Base-by-base conservation (phyloP, 768 basidiomycete species). In the Russula vinacea region DNA sequence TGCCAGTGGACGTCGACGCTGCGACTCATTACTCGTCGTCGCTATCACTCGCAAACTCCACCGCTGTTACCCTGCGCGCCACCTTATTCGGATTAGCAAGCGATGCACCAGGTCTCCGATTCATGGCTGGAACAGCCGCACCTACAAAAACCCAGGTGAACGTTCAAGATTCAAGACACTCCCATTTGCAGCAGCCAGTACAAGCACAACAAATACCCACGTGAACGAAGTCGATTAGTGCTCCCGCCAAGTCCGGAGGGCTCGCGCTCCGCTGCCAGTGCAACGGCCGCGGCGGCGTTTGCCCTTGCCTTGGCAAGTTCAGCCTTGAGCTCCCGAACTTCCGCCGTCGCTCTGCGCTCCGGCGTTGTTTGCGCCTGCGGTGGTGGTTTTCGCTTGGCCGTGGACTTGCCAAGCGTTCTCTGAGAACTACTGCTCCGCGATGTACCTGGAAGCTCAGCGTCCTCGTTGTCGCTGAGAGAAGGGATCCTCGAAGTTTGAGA, bases 11-110 rank as follows among this genome's bases (percentile, higher is more conserved):
- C 35, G 35, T 8, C 10, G 35, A 35, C 10, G 10, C 35, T 7
- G 8, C 33, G 19, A 45, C 33, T 13, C 42, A 3, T 39, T 45
- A 64, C 53, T 26, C 26, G 29, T 50, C 63, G 2, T 65, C 64
- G 32, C 58, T 60, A 37, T 65, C 64, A 37, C 64, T 65, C 17
- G 64, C 58, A 44, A 65, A 65, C 19, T 65, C 64, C 4, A 65
- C 49, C 0, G 64, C 64, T 9, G 54, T 56, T 19, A 65, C 58
- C 40, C 58, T 49, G 32, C 64, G 64, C 3, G 64, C 64, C 33
- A 47, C 64, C 58, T 65, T 65, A 24, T 60, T 65, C 10, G 64
- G 64, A 29, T 65, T 65, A 17, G 58, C 58, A 42, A 65, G 54
- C 2, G 64, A 65, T n/a, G 64, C 64, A 14, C 64, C 64, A 9